phyloP scores from a whole-genome alignment of 192 early-diverging fungal genomes.

The Funneliformis geosporum region DNA sequence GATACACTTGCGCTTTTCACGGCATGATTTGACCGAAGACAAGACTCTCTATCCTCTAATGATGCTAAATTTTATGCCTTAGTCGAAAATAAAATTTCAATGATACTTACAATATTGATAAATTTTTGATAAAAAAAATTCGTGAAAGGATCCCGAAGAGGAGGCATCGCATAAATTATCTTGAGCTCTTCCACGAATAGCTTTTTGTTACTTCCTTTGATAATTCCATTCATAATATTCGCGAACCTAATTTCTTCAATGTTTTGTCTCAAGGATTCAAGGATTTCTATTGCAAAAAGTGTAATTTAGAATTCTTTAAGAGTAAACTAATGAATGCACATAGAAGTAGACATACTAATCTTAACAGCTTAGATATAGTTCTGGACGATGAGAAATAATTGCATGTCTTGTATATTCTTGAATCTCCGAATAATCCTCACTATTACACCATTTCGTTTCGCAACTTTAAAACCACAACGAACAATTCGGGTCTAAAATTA shows the following conservation, averaged over 20 bases:
- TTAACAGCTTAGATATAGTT: conserved; percentile 1
- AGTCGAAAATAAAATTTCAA: not conserved
- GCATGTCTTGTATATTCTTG: conserved; percentile 1
- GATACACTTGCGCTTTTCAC: not conserved
- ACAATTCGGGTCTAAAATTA: conserved; percentile 25
- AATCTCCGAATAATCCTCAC: not conserved
- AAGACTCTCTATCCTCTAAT: conserved; percentile 7
- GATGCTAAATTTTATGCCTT: not conserved
- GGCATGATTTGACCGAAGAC: conserved; percentile 21
- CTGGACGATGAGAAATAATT: not conserved
- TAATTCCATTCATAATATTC: too few species aligned
- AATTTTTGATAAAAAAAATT: conserved; percentile 16
- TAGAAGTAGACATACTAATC: not conserved
- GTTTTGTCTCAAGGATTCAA: too few species aligned
- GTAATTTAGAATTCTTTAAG: too few species aligned
- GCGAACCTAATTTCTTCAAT: too few species aligned
- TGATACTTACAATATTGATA: conserved; percentile 26
- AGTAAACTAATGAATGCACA: too few species aligned
- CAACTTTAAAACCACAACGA: conserved; percentile 21
- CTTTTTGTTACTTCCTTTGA: too few species aligned
- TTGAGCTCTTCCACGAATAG: too few species aligned
- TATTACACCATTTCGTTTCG: conserved; percentile 10
- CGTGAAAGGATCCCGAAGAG: too few species aligned
- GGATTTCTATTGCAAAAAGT: too few species aligned
- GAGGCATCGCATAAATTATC: too few species aligned